Evolutionary conservation across 768 basidiomycete species (phyloP).

Genomic region (Agaricus subrufescens): DNA sequence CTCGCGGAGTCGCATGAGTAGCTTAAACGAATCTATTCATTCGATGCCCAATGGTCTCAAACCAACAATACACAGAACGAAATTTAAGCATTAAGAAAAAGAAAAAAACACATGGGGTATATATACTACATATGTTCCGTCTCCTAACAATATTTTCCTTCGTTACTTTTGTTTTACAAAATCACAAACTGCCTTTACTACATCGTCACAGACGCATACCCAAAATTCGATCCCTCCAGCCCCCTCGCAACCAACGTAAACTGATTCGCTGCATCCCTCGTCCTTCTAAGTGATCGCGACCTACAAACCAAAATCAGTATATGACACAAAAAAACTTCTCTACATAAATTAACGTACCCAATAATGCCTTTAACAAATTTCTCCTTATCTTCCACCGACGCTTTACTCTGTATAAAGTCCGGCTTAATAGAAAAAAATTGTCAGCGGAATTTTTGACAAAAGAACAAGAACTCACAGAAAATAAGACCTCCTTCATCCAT

Average conservation of each 20-base stretch:
- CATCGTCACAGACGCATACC: conserved; percentile 57
- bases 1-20: no score
- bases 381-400: conserved; percentile 70
- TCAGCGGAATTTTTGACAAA: background rate
- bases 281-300: conserved; percentile 67
- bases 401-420: conserved; percentile 70
- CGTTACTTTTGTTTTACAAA: background rate
- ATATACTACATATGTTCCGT: no score
- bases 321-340: background rate
- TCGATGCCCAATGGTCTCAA: no score
- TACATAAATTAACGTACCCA: conserved; percentile 38
- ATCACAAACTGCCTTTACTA: background rate
- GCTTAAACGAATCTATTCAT: no score
- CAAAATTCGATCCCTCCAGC: conserved; percentile 81
- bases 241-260: conserved; percentile 84
- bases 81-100: no score
- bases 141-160: no score
- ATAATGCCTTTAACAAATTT: conserved; percentile 70
- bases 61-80: no score
- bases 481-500: conserved; percentile 75
- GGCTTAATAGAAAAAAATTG: conserved; percentile 35
- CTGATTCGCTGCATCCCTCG: conserved; percentile 81
- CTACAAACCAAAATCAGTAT: conserved; percentile 26
- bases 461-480: conserved; percentile 39
- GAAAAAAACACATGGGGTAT: no score